phyloP scores from a whole-genome alignment of 805 yeast species.

The Tetrapisispora phaffii region DNA sequence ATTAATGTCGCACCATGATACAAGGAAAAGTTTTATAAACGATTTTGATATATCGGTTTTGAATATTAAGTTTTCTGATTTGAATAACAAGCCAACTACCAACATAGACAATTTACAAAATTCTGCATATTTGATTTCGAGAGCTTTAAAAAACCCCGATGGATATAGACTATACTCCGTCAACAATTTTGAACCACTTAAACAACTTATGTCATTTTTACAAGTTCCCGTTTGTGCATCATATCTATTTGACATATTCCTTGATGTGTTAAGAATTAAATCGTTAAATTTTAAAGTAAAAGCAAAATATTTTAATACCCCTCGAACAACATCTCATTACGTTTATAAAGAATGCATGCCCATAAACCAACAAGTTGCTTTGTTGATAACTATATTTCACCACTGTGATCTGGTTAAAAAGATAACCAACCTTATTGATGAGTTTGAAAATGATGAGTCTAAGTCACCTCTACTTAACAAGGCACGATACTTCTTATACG shows the following conservation, averaged over 20 bases:
- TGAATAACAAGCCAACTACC: conserved; percentile 39
- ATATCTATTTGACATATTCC: conserved; percentile 58
- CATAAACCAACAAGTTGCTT: conserved; percentile 56
- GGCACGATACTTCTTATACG: conserved; percentile 56
- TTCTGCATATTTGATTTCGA: conserved; percentile 48
- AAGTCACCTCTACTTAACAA: conserved; percentile 40
- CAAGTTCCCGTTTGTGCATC: conserved; percentile 50
- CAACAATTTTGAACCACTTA: conserved; percentile 45
- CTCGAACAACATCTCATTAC: conserved; percentile 20
- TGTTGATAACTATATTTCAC: conserved; percentile 47
- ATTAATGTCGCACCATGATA: conserved; percentile 21
- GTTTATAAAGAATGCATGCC: conserved; percentile 36
- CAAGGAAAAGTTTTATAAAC: conserved; percentile 33
- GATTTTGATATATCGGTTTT: conserved; percentile 56
- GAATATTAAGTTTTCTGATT: conserved; percentile 62
- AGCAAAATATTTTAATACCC: conserved; percentile 5
- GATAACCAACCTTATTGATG: conserved; percentile 27
- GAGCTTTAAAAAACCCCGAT: conserved; percentile 59
- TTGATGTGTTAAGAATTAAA: conserved; percentile 54
- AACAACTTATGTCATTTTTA: conserved; percentile 52
- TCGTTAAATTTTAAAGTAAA: conserved; percentile 39
- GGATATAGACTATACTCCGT: conserved; percentile 63
- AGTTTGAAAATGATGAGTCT: conserved; percentile 16
- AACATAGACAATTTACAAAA: conserved; percentile 49
- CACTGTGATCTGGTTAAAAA: conserved; percentile 44